Conservation (phyloP, 176 grass and related monocot species). For the Carex parvula region DNA sequence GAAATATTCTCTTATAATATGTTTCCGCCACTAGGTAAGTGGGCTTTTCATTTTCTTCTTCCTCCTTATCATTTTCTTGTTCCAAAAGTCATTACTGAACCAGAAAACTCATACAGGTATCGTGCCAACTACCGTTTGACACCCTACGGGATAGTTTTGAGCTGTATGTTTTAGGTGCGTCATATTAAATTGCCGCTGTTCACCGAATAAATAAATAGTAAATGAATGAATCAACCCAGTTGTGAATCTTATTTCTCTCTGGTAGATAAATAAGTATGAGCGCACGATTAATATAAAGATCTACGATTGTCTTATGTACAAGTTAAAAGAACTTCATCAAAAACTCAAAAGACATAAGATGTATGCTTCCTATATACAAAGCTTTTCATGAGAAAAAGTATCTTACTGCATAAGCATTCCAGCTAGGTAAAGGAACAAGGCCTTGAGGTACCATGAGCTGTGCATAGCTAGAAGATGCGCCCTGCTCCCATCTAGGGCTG, state of each 20-base stretch:
- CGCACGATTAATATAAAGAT: not conserved
- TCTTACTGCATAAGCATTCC: conserved; percentile 74
- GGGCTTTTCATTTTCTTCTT: not conserved
- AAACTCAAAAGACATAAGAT: not conserved
- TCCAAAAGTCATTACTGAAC: not conserved
- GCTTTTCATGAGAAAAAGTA: not conserved
- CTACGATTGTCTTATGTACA: not conserved
- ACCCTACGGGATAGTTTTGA: not conserved
- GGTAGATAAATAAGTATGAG: not conserved
- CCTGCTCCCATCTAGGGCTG: conserved; percentile 81
- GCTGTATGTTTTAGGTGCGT: not conserved
- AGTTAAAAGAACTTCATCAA: not conserved
- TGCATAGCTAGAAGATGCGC: conserved; percentile 75
- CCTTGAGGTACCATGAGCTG: conserved; percentile 88
- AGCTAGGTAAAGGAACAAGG: conserved; percentile 82
- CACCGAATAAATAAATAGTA: not conserved
- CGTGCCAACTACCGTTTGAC: not conserved
- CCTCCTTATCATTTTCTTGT: not conserved
- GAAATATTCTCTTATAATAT: not conserved
- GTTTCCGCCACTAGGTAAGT: not conserved
- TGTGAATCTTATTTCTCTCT: not conserved
- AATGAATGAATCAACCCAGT: not conserved
- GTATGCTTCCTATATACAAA: not conserved
- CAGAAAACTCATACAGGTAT: not conserved
- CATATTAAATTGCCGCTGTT: not conserved